Conservation (phyloP, 441 rosid genomes). For the Biscutella auriculata region DNA sequence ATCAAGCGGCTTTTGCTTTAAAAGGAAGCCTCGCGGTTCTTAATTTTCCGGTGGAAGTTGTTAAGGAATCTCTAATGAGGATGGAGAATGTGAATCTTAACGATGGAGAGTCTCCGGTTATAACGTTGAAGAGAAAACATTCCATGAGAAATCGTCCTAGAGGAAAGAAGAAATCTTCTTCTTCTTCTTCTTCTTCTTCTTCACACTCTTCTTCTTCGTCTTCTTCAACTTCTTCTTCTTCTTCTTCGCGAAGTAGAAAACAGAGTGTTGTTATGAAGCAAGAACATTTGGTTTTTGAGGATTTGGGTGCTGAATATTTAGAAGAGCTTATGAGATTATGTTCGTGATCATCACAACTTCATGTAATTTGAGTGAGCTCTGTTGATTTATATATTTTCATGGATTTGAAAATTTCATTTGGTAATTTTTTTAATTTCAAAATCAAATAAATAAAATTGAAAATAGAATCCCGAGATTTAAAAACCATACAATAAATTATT, state of each 20-base stretch:
- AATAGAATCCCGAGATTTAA: too few species aligned
- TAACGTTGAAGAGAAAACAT: slow-evolving; percentile 59
- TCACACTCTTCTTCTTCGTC: not conserved
- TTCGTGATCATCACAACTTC: slow-evolving; percentile 1
- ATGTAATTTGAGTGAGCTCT: slow-evolving; percentile 16
- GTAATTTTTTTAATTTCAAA: too few species aligned
- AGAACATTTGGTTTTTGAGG: slow-evolving; percentile 44
- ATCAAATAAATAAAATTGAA: too few species aligned
- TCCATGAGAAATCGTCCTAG: slow-evolving; percentile 41
- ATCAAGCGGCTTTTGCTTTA: slow-evolving; percentile 78
- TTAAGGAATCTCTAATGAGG: slow-evolving; percentile 51
- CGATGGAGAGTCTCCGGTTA: slow-evolving; percentile 70
- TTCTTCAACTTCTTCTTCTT: not conserved
- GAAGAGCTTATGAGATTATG: slow-evolving; percentile 42
- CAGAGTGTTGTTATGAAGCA: slow-evolving; percentile 1
- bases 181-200: not conserved
- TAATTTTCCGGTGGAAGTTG: slow-evolving; percentile 51
- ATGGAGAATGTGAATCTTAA: slow-evolving; percentile 38
- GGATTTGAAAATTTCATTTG: too few species aligned
- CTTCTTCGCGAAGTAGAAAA: slow-evolving; percentile 2
- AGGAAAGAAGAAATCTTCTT: slow-evolving; percentile 26
- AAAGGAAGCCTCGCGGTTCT: slow-evolving; percentile 54
- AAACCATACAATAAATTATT: too few species aligned
- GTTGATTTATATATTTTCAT: too few species aligned
- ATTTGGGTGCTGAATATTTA: slow-evolving; percentile 57